phyloP scores from a whole-genome alignment of 1,139 yeast species.

The Meyerozyma carpophila region DNA sequence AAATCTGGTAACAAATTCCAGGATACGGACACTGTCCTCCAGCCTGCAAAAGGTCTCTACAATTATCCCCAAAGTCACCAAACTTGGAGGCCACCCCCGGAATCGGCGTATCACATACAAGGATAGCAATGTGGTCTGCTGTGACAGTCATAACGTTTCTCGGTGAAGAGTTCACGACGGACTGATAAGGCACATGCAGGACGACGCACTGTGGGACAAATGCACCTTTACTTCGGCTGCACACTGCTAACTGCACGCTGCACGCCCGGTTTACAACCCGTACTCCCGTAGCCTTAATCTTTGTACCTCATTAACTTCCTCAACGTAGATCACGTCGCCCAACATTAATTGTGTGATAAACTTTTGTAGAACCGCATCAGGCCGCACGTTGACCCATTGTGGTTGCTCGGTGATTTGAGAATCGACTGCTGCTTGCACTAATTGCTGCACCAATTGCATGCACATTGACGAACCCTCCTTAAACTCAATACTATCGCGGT shows the following conservation, averaged over 20 bases:
- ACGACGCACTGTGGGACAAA: background rate
- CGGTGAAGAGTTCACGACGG: background rate
- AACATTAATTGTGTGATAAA: background rate
- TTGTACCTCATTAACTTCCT: background rate
- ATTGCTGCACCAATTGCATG: background rate
- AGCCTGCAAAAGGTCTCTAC: constrained; percentile 22
- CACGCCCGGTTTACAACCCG: background rate
- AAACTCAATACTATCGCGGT: background rate
- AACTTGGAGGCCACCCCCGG: constrained; percentile 20
- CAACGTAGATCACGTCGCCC: background rate
- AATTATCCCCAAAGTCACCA: constrained; percentile 54
- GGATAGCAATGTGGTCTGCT: constrained; percentile 34
- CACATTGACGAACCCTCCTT: background rate
- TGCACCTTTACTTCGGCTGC: too few relatives aligned
- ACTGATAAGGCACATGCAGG: background rate
- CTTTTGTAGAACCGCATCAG: background rate
- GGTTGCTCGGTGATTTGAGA: background rate
- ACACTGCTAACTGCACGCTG: background rate
- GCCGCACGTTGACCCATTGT: background rate
- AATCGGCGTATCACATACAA: constrained; percentile 43
- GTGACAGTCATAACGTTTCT: constrained; percentile 6
- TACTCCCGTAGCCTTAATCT: background rate
- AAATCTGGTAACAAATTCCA: constrained; percentile 3
- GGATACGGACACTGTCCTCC: constrained; percentile 8
- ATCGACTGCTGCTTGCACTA: background rate